Conservation (phyloP, 148 eudicot genomes). For the Cornus florida region DNA sequence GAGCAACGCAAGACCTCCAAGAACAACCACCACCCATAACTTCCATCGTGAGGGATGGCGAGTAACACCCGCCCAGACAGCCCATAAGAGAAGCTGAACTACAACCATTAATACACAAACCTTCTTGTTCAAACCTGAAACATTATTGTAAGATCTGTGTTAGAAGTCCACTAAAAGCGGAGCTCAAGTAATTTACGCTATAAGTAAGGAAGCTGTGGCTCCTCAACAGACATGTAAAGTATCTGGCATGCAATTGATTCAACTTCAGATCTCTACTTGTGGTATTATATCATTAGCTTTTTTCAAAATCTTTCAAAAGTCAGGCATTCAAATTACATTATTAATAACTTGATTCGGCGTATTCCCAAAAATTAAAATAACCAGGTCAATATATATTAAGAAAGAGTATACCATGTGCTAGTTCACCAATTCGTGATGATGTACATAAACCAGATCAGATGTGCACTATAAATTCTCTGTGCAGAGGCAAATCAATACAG, state of each 20-base stretch:
- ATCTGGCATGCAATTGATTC: neutral
- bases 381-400: neutral
- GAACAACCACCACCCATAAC: slow-evolving; percentile 51
- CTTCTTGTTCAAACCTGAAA: slow-evolving; percentile 67
- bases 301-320: too few species aligned
- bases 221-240: neutral
- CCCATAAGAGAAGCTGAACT: slow-evolving; percentile 65
- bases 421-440: too few species aligned
- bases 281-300: neutral
- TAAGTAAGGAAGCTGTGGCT: neutral
- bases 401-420: too few species aligned
- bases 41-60: slow-evolving; percentile 72
- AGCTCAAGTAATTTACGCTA: neutral
- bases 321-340: neutral
- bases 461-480: too few species aligned
- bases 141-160: neutral
- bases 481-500: too few species aligned
- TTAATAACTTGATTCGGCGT: neutral
- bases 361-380: neutral
- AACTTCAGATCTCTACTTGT: neutral
- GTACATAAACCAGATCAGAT: too few species aligned
- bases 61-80: slow-evolving; percentile 59
- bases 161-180: neutral
- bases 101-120: slow-evolving; percentile 51
- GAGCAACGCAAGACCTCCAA: slow-evolving; percentile 55